Base-by-base conservation (phyloP, 768 basidiomycete genomes). In the Hygrophorus pudorinus region DNA sequence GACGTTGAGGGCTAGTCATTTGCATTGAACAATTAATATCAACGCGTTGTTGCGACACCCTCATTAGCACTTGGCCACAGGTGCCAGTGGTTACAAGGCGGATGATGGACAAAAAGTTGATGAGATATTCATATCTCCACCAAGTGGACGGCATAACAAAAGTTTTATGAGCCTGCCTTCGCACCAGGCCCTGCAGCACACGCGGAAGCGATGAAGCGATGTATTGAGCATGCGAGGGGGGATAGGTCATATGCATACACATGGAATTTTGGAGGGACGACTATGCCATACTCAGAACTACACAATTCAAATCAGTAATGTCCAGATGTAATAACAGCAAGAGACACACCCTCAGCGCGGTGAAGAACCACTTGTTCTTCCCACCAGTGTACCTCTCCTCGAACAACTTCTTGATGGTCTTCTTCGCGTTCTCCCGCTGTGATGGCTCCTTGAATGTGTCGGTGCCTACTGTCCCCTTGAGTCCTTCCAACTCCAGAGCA, bases 291-390 rank as follows among this genome's bases (percentile, higher is more conserved):
- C 59, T 66, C 61, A 68, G 61, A 67, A 69, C 66, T 67, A 38
- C 4, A 7, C 24, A 24, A 7, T 24, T 24, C 6, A 35, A 34
- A 33, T 33, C 11, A 20, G 34, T 43, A n/a, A 2, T 30, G 27
- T 17, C 28, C 17, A 5, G 40, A 24, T 14, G 4, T 5, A 28
- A 29, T 21, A 53, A 41, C 31, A 48, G 40, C 6, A 42, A 3
- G 17, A 16, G 28, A 63, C 72, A 63, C 72, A 90, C 88, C 61
- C 81, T 79, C 52, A 91, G 79, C 44, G 83, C 62, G 51, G 79
- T 75, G 81, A 92, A 93, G 78, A 93, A 97, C 93, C 93, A 98
- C 66, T 82, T 81, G 81, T 96, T 97, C 80, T 94, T 93, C 48
- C 96, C 96, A 41, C 72, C 67, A 39, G 74, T 73, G 79, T 98